Base-by-base conservation (phyloP, 768 basidiomycete genomes). In the Gautieria morchelliformis region DNA sequence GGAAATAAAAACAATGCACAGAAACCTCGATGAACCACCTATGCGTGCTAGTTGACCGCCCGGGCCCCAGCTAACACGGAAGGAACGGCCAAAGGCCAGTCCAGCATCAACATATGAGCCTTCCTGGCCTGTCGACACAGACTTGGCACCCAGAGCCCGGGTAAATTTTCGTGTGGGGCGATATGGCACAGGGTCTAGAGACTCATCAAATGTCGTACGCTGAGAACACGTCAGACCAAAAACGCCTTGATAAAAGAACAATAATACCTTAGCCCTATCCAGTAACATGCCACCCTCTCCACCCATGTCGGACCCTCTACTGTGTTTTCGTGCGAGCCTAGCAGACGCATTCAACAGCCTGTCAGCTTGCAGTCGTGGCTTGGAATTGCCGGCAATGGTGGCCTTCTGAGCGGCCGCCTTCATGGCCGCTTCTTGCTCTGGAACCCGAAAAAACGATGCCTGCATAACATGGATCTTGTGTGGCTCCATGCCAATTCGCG, bases 381-480 rank as follows among this genome's bases (percentile, higher is more conserved):
- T 63, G 42, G 56, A 46, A 27, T 59, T 53, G 45, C 68, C 63
- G 35, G 78, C 80, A 37, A 14, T 14, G 14, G 35, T 37, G 8
- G 14, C 3, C 61, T 76, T 79, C 56, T 87, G 72, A 1, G 80
- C 81, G 1, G 79, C 85, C 14, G 80, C 84, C 64, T 87, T 54
- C 19, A 52, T 24, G 5, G 39, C 58, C 20, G 60, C 27, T 50
- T 54, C 17, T 52, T 45, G 85, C 66, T 89, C 86, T 14, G 84
- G 84, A 67, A 82, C 75, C 46, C 85, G 79, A 66, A 95, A 95
- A 53, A 95, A 71, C 35, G 88, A 86, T 0, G 88, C 83, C 65
- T 95, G 93, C 93, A 95, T 95, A 54, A 94, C 89, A 64, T 92
- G 88, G 78, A 93, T 83, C 71, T 84, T 86, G 68, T 90, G 89